phyloP scores from a whole-genome alignment of 2,329 filamentous ascomycete genomes.

The Rutstroemia sp. region DNA sequence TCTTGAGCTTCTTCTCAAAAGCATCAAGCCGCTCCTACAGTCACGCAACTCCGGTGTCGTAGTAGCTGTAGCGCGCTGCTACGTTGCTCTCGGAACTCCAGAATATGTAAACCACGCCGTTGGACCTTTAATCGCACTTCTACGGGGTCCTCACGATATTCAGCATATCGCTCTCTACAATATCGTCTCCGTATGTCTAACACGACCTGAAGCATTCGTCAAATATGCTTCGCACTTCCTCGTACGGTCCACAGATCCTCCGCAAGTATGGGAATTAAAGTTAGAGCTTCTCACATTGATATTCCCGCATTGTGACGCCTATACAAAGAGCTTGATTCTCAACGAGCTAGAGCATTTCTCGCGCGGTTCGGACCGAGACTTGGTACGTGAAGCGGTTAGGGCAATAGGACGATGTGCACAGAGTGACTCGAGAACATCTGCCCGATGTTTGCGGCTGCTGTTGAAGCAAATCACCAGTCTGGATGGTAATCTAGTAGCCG shows the following conservation, averaged over 20 bases:
- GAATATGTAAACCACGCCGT: constrained; percentile 69
- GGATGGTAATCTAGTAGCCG: constrained; percentile 81
- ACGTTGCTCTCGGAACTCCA: constrained; percentile 73
- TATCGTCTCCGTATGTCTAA: constrained; percentile 84
- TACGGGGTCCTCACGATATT: constrained; percentile 79
- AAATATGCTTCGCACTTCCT: constrained; percentile 87
- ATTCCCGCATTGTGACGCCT: constrained; percentile 71
- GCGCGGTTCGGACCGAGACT: constrained; percentile 61
- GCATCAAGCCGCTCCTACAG: constrained; percentile 76
- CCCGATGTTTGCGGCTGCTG: constrained; percentile 74
- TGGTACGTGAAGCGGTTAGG: constrained; percentile 83
- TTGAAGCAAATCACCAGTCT: constrained; percentile 82
- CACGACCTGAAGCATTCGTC: constrained; percentile 71
- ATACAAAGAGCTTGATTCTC: constrained; percentile 78
- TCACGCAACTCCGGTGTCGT: constrained; percentile 92
- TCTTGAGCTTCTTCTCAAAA: constrained; percentile 70
- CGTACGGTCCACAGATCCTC: constrained; percentile 69
- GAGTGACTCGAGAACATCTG: constrained; percentile 60
- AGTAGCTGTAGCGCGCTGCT: constrained; percentile 77
- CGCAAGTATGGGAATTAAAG: constrained; percentile 83
- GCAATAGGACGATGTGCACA: constrained; percentile 93
- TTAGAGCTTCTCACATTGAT: constrained; percentile 85
- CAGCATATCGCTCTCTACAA: constrained; percentile 89
- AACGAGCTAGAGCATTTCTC: constrained; percentile 94
- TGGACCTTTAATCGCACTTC: constrained; percentile 77